phyloP scores from a whole-genome alignment of 2,329 filamentous ascomycete genomes.

The Penicillium sp. region DNA sequence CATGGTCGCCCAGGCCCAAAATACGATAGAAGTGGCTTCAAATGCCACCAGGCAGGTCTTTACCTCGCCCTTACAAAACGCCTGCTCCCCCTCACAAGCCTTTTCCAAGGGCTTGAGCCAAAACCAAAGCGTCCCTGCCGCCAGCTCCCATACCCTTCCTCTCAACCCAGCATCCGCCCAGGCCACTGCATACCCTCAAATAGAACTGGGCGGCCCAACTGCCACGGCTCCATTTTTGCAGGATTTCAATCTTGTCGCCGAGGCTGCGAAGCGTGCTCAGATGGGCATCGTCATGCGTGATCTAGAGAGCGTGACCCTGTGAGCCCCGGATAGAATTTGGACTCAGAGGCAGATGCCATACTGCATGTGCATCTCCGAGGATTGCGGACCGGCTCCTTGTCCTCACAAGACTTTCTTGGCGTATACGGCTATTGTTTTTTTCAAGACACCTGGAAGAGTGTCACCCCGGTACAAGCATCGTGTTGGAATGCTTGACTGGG shows the following conservation, averaged over 20 bases:
- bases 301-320: constrained; percentile 57
- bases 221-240: constrained; percentile 67
- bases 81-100: constrained; percentile 15
- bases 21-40: constrained; percentile 14
- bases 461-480: not conserved
- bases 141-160: constrained; percentile 11
- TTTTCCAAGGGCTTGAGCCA: constrained; percentile 15
- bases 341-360: constrained; percentile 1
- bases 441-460: not conserved
- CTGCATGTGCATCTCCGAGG: constrained; percentile 1
- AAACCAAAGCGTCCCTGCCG: constrained; percentile 4
- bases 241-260: constrained; percentile 83
- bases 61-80: constrained; percentile 16
- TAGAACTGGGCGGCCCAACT: constrained; percentile 34
- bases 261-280: constrained; percentile 90
- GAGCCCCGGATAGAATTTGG: constrained; percentile 8
- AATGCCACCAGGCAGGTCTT: constrained; percentile 16
- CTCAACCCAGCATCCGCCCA: constrained; percentile 14
- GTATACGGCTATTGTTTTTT: constrained; percentile 4
- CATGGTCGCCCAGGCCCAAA: constrained; percentile 11
- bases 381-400: constrained; percentile 16
- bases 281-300: constrained; percentile 87
- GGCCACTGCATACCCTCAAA: constrained; percentile 26
- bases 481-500: not conserved
- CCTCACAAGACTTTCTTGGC: constrained; percentile 6